Evolutionary conservation across 1,284 basidiomycete species (phyloP), one percentile per base, ranked within the genome.

Genomic region (Sporisorium graminicola): DNA sequence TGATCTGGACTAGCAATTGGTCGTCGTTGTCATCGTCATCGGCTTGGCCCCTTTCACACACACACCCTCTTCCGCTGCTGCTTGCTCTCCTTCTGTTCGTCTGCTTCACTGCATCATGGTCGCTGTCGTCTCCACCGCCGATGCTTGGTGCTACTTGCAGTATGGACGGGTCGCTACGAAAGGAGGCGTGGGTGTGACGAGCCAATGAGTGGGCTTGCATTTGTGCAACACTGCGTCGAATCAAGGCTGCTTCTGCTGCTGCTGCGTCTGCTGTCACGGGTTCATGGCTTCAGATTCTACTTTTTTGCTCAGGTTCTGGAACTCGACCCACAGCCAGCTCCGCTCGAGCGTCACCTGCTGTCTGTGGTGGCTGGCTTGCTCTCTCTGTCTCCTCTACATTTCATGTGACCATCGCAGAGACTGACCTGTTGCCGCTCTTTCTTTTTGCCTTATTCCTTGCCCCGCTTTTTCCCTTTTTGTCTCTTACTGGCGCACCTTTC

Each of bases 11-110:
- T 33, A 56, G 54, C 54, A 27, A 29, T 40, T 27, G 53, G 26
- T 55, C 53, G 43, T 56, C 54, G 26, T 55, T 42, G 43, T 56
- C 54, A 35, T 56, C 51, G 26, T 29, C 35, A 44, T 56, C 54
- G 54, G 35, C 18, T 37, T 10, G 27, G 53, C 53, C 27, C 29
- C 54, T 56, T 56, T 46, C 54, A 56, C 54, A 22, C 43, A 35
- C 54, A 56, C 54, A 22, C 43, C 42, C 27, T 27, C 47, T 49
- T 24, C 18, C 31, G 43, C 54, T n/a, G 40, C 53, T 40, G n/a
- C 53, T 13, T 35, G 20, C 14, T 40, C 6, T 7, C 49, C 51
- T 37, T 8, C 24, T 22, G 33, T 13, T 26, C 26, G 24, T 29
- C 24, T 50, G 52, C 52, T 26, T 27, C 37, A n/a, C 24, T 27